phyloP scores from a whole-genome alignment of 768 basidiomycete genomes.

The Cystobasidium tubakii region DNA sequence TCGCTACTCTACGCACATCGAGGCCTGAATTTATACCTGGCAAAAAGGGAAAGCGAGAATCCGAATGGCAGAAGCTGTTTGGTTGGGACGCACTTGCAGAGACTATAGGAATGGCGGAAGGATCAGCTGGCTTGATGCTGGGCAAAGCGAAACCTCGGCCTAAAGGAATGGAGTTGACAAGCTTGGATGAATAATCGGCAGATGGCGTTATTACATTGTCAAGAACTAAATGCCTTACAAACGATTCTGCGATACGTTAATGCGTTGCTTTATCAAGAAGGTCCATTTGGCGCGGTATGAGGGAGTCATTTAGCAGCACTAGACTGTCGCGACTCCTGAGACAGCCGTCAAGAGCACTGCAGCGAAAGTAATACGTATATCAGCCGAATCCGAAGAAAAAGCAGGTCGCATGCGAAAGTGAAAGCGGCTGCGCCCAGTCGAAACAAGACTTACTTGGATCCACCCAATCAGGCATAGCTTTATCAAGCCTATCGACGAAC shows the following conservation, averaged over 20 bases:
- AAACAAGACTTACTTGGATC: slow-evolving; percentile 49
- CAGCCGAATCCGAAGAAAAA: no score
- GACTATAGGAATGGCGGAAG: slow-evolving; percentile 32
- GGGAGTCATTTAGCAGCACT: neutral
- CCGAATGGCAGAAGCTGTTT: slow-evolving; percentile 15
- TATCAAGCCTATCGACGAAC: slow-evolving; percentile 68
- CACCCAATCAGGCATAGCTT: slow-evolving; percentile 65
- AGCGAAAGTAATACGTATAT: neutral
- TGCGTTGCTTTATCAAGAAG: neutral
- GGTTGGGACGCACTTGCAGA: slow-evolving; percentile 23
- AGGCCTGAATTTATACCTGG: neutral
- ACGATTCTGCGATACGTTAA: neutral
- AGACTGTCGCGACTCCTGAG: neutral
- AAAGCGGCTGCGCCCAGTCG: no score
- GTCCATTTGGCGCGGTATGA: neutral
- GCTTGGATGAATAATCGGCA: neutral
- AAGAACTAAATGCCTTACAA: neutral
- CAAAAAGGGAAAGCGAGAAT: neutral
- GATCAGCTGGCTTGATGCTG: slow-evolving; percentile 5
- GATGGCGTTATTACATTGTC: no score
- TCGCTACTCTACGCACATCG: neutral
- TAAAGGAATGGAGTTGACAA: neutral
- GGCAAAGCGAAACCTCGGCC: slow-evolving; percentile 26
- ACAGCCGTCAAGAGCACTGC: slow-evolving; percentile 32
- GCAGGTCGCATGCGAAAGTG: no score